Evolutionary conservation across 1,284 basidiomycete genomes (phyloP), one percentile per base, ranked within the genome.

Genomic region (Ceratobasidium sp.): DNA sequence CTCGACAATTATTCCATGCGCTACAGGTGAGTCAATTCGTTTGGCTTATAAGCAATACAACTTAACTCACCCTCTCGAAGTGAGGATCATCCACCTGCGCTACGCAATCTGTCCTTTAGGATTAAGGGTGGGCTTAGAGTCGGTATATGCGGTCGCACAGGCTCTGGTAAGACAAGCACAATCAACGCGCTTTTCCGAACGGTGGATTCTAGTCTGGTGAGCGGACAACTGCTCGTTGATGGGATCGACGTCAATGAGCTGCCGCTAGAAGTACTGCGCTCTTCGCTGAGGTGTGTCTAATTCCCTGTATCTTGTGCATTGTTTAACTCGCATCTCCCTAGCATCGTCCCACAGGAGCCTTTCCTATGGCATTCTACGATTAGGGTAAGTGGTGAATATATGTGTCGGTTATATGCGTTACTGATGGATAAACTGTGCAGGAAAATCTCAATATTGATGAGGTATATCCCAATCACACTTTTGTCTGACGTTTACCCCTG

Each of bases 1-100:
- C 87, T 87, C 80, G 58, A 82, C 1, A 79, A 85, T 49, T 83
- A 86, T 20, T 79, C 82, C 15, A 78, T 87, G 67, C 79, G 81
- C n/a, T 86, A 85, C 79, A 78, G 82, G 79, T 79, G 26, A 39
- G 13, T 10, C 26, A 3, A n/a, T n/a, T n/a, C n/a, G n/a, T 42
- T 42, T 9, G 3, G 20, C 40, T 15, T 10, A 1, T n/a, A 12
- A 39, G 9, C 6, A 42, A n/a, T 15, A 15, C 26, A 28, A 9
- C 18, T 26, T 26, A 46, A 7, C 64, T 49, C 20, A 44, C n/a
- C 12, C 53, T 15, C 20, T 60, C 79, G 80, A 71, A 79, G 79
- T 66, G 82, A 81, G 20, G 84, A 84, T 12, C 79, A 84, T 0
- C 83, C 85, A 0, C 81, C 83, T 26, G 85, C 85, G 1, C 80